Base-by-base conservation (phyloP, 208 protist species). In the Porcisia hertigi region DNA sequence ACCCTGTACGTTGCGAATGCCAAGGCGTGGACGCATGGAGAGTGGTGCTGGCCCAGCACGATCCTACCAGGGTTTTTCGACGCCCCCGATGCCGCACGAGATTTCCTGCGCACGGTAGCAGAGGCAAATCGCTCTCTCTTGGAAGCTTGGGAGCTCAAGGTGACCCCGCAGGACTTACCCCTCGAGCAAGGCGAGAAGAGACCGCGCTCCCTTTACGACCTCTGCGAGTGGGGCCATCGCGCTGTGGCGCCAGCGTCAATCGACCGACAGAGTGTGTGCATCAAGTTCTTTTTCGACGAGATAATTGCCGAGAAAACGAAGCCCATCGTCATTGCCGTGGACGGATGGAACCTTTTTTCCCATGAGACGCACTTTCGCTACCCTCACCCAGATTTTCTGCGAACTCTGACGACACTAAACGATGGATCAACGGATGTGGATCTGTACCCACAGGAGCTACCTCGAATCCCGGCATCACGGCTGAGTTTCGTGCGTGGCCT, bases 231-330 rank as follows among this genome's bases (percentile, higher is more conserved):
- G 91, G 92, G 92, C 25, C 79, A 94, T 77, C 85, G 85, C 16
- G 88, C 86, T 18, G 85, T 90, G 0, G 92, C 94, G 16, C 94
- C 94, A 18, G 87, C 91, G 30, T 95, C 91, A 39, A 94, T 98
- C 66, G 94, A 98, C 77, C 86, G 92, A 1, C 92, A 96, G 74
- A 96, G 92, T 69, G 93, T 98, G 16, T 90, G 85, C 75, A 66
- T 98, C 62, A 98, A 98, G 82, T 97, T 92, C 74, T 79, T 98
- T n/a, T 78, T 97, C 58, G 94, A 98, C 76, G 94, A 98, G 76
- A 70, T 98, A 25, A 92, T 84, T 60, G 90, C 82, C 1, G 92
- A 96, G 67, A 97, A 96, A 64, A 86, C 75, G 30, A 85, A 89
- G 77, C 92, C 94, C 8, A 92, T 98, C 71, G 75, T 98, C 12